These are phyloP conservation scores for Yarrowia galli DNA, from an alignment of 1,139 yeast genomes.

Conservation along the genomic window DNA sequence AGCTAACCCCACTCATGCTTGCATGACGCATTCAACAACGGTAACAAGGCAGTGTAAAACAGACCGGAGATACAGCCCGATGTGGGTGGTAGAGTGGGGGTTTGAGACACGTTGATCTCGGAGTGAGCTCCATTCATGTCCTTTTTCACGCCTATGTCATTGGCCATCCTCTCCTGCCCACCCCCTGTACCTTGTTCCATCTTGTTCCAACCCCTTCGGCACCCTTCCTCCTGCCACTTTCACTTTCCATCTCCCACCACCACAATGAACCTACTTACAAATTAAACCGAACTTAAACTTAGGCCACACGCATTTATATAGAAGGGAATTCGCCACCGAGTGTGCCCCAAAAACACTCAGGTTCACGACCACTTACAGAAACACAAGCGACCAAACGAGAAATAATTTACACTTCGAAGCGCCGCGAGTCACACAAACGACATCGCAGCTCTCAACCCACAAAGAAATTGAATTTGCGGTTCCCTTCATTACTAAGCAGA, in stretches of 20 bases:
- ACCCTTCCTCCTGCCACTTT: constrained; percentile 12
- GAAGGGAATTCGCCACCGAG: constrained; percentile 21
- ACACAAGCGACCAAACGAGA: background rate
- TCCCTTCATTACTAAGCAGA: constrained; percentile 27
- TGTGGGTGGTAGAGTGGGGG: background rate
- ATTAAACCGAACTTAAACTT: constrained; percentile 34
- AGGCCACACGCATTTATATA: constrained; percentile 18
- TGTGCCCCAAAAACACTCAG: background rate
- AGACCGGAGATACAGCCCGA: background rate
- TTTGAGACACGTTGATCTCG: too few species aligned
- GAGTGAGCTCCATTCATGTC: too few species aligned
- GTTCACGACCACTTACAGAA: constrained; percentile 4
- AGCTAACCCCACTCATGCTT: constrained; percentile 36
- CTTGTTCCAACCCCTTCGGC: constrained; percentile 15
- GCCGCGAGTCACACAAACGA: constrained; percentile 18
- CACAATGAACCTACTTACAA: constrained; percentile 30
- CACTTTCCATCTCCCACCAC: constrained; percentile 18
- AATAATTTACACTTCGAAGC: background rate
- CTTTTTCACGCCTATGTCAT: too few species aligned
- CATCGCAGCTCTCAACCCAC: constrained; percentile 6
- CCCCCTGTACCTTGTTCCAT: background rate
- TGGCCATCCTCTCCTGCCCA: too few species aligned
- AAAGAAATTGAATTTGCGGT: background rate
- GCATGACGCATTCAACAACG: constrained; percentile 32
- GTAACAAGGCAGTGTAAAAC: constrained; percentile 30